A percentile compares a stretch with the other conserved stretches of the same genome.
Conservation (phyloP, 2,329 filamentous ascomycete species). For the Juglanconis oblonga region DNA sequence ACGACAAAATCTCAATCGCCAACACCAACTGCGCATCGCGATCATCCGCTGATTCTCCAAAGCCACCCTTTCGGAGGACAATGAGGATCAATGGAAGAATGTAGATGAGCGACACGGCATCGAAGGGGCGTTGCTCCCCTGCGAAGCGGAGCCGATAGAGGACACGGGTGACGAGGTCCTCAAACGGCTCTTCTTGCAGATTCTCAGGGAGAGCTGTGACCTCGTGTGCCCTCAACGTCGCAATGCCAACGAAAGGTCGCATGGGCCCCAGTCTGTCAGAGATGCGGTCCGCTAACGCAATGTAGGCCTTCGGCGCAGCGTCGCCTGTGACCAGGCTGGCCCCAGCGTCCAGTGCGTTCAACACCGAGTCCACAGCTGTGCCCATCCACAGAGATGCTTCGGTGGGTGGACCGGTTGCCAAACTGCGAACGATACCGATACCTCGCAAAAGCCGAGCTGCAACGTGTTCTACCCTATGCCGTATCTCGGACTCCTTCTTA, state of each 20-base stretch:
- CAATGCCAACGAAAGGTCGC: slow-evolving; percentile 81
- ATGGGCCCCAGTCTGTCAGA: slow-evolving; percentile 72
- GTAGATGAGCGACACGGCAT: slow-evolving; percentile 83
- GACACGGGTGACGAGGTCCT: slow-evolving; percentile 80
- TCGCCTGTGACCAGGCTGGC: slow-evolving; percentile 80
- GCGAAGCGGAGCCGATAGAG: slow-evolving; percentile 88
- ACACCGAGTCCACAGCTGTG: slow-evolving; percentile 69
- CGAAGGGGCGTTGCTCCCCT: slow-evolving; percentile 90
- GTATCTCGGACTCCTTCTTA: slow-evolving; percentile 79
- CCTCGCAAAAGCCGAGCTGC: slow-evolving; percentile 75
- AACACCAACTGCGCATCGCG: slow-evolving; percentile 86
- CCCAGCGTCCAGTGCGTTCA: slow-evolving; percentile 74
- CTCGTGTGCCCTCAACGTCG: slow-evolving; percentile 76
- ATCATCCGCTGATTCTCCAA: slow-evolving; percentile 71
- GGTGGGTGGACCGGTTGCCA: slow-evolving; percentile 84
- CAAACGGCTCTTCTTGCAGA: slow-evolving; percentile 75
- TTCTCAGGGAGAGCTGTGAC: slow-evolving; percentile 70
- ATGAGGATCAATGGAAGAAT: slow-evolving; percentile 78
- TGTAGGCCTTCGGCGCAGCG: slow-evolving; percentile 71
- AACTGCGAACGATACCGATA: slow-evolving; percentile 77
- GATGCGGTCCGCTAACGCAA: slow-evolving; percentile 74
- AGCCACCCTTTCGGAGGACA: slow-evolving; percentile 75
- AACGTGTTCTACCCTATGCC: slow-evolving; percentile 65
- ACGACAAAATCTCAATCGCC: slow-evolving; percentile 82
- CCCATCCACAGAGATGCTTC: slow-evolving; percentile 88